Percentiles rank a stretch among this genome's conserved stretches.
Conservation (phyloP, 805 yeast species). For the Huiozyma naganishii region DNA sequence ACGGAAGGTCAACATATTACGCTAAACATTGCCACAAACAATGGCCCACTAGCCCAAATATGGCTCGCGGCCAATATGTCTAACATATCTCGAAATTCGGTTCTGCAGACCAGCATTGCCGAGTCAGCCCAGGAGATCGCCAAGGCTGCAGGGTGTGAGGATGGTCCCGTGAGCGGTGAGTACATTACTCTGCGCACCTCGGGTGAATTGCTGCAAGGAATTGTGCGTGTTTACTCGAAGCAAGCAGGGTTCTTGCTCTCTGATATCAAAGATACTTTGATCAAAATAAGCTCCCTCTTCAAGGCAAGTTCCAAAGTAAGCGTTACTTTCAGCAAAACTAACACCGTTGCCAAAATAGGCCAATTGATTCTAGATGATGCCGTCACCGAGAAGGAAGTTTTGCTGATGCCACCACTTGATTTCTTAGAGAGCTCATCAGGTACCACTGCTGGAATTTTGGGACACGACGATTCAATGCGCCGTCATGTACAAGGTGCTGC, state of each 20-base stretch:
- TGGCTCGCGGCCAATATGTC: conserved; percentile 85
- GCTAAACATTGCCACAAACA: conserved; percentile 34
- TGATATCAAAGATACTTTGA: conserved; percentile 69
- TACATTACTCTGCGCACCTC: conserved; percentile 72
- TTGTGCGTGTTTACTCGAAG: conserved; percentile 74
- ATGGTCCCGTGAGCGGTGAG: conserved; percentile 27
- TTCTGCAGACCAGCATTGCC: conserved; percentile 57
- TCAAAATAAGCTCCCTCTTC: conserved; percentile 62
- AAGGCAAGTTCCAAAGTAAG: conserved; percentile 35
- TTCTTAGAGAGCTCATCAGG: conserved; percentile 16
- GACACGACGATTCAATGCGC: conserved; percentile 13
- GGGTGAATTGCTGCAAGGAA: conserved; percentile 79
- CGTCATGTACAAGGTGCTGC: conserved; percentile 27
- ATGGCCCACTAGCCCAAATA: conserved; percentile 80
- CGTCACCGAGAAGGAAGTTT: conserved; percentile 64
- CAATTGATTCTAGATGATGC: conserved; percentile 62
- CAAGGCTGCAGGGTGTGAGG: conserved; percentile 28
- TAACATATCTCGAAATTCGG: conserved; percentile 34
- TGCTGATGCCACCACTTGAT: conserved; percentile 50
- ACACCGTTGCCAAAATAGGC: conserved; percentile 48
- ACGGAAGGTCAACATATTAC: conserved; percentile 3
- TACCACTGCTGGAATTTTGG: conserved; percentile 9
- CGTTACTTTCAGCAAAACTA: conserved; percentile 48
- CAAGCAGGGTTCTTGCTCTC: conserved; percentile 75
- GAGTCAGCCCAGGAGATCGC: conserved; percentile 59